Evolutionary conservation across 2,329 filamentous ascomycete species (phyloP).

Genomic region (Verticillium alfalfae): DNA sequence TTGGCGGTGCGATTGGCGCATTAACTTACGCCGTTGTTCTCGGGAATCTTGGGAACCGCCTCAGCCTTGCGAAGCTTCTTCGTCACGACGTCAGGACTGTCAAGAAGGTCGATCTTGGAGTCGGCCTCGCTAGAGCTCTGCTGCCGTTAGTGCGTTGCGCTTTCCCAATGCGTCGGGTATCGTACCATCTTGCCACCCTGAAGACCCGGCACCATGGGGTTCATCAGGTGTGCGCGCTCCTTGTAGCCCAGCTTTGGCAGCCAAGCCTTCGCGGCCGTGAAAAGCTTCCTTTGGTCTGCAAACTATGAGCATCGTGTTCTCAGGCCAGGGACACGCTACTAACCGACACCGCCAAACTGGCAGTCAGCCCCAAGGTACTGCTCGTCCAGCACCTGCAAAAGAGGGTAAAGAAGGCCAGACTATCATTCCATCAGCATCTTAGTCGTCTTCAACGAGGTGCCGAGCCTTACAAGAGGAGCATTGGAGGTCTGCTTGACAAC

Average conservation of each 20-base stretch:
- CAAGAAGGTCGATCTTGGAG: constrained; percentile 91
- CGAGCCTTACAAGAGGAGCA: constrained; percentile 43
- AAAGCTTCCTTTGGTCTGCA: constrained; percentile 84
- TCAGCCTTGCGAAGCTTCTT: constrained; percentile 86
- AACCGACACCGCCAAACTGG: constrained; percentile 66
- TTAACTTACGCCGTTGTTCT: constrained; percentile 69
- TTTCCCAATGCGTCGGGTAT: neutral
- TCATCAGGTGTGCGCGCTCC: constrained; percentile 58
- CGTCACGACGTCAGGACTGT: constrained; percentile 64
- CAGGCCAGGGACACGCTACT: neutral
- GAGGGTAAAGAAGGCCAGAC: constrained; percentile 72
- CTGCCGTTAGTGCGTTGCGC: neutral
- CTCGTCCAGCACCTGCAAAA: constrained; percentile 89
- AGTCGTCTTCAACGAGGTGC: neutral
- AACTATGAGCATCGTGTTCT: constrained; percentile 13
- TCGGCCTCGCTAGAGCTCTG: constrained; percentile 34
- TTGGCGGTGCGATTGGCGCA: neutral
- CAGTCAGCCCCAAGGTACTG: constrained; percentile 82
- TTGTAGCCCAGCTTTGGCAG: constrained; percentile 82
- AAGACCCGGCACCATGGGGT: constrained; percentile 85
- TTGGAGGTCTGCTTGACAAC: constrained; percentile 89
- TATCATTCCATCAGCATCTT: constrained; percentile 44
- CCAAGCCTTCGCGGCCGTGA: constrained; percentile 78
- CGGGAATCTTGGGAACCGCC: constrained; percentile 67
- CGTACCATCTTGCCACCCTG: constrained; percentile 75